A percentile compares a stretch with the other conserved stretches of the same genome.
Evolutionary conservation across 139 green algal species (phyloP).

Genomic region (Tetraselmis striata): DNA sequence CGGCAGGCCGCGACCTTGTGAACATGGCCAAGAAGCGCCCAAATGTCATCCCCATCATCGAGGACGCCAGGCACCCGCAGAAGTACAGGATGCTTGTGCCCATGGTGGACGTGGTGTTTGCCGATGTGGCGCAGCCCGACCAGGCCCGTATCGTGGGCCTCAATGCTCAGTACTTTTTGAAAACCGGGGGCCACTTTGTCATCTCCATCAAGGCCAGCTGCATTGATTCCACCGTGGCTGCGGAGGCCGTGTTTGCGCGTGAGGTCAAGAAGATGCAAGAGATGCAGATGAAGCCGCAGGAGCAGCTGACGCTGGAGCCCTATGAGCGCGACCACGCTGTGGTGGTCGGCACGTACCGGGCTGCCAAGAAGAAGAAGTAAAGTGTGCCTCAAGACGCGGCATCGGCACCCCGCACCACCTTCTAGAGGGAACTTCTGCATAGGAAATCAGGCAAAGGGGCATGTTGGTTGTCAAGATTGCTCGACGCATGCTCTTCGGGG

Average conservation of each 20-base stretch:
- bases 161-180: constrained; percentile 98
- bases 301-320: constrained; percentile 98
- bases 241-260: constrained; percentile 95
- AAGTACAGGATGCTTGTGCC: constrained; percentile 99
- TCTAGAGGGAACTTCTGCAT: too few relatives aligned
- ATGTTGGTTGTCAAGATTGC: too few relatives aligned
- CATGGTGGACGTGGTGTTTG: constrained; percentile 99
- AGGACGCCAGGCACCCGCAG: constrained; percentile 93
- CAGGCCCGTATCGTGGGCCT: constrained; percentile 95
- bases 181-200: constrained; percentile 94
- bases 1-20: constrained; percentile 90
- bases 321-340: constrained; percentile 98
- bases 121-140: constrained; percentile 96
- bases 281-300: constrained; percentile 92
- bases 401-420: too few relatives aligned
- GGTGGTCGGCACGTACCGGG: constrained; percentile 66
- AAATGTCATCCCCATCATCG: constrained; percentile 99
- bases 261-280: constrained; percentile 99
- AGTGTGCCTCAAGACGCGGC: too few relatives aligned
- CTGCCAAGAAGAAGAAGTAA: constrained; percentile 18
- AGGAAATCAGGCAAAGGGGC: too few relatives aligned
- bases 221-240: constrained; percentile 96
- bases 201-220: constrained; percentile 99
- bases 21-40: constrained; percentile 99
- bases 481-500: too few relatives aligned